These are phyloP conservation scores for Brettanomyces anomalus DNA, from an alignment of 805 yeast genomes.

Conservation along the genomic window DNA sequence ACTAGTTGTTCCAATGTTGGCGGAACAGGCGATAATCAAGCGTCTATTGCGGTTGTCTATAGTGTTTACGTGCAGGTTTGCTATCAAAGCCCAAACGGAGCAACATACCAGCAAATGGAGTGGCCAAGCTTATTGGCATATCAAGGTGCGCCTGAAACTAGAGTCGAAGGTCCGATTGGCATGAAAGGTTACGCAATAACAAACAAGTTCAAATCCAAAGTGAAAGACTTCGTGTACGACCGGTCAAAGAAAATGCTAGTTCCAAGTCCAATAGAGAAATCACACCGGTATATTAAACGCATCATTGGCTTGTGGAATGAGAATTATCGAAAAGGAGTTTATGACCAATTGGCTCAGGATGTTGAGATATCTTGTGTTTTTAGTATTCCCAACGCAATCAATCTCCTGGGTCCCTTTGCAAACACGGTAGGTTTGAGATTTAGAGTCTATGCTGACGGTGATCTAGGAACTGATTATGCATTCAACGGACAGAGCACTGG, in stretches of 20 bases:
- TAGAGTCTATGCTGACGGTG: not conserved
- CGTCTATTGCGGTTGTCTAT: slow-evolving; percentile 8
- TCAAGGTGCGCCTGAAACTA: not conserved
- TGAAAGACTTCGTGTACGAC: slow-evolving; percentile 1
- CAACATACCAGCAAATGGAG: not conserved
- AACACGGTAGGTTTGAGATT: not conserved
- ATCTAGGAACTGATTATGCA: not conserved
- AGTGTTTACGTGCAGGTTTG: slow-evolving; percentile 7
- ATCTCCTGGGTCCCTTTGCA: not conserved
- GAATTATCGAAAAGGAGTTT: not conserved
- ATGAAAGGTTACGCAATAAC: not conserved
- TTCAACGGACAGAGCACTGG: slow-evolving; percentile 2
- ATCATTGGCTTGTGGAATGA: not conserved
- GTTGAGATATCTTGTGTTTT: slow-evolving; percentile 1
- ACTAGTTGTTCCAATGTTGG: slow-evolving; percentile 11
- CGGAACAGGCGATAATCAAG: slow-evolving; percentile 5
- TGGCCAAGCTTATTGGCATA: not conserved
- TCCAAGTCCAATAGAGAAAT: not conserved
- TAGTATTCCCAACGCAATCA: not conserved
- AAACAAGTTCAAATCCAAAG: not conserved
- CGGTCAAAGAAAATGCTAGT: not conserved
- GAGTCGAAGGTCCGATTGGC: not conserved
- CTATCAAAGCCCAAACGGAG: slow-evolving; percentile 1
- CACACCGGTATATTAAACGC: not conserved
- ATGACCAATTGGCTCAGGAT: not conserved